A percentile compares a stretch with the other conserved stretches of the same genome.
phyloP scores from a whole-genome alignment of 352 stramenopile species.

The Aphanomyces astaci region DNA sequence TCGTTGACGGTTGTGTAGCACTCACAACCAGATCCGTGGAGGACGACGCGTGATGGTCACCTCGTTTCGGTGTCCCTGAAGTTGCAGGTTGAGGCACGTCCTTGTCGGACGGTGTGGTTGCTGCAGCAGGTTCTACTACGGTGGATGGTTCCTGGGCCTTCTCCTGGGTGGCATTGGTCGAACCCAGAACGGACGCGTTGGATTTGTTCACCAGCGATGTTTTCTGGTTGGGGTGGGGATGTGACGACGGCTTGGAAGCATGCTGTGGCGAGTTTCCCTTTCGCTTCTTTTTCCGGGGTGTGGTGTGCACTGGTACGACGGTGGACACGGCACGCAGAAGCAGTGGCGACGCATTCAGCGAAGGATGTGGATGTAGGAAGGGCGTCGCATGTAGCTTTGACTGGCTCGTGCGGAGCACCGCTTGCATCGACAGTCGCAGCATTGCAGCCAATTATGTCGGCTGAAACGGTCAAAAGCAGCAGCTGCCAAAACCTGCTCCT shows the following conservation, averaged over 20 bases:
- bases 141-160: background rate
- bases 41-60: background rate
- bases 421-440: constrained; percentile 1
- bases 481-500: background rate
- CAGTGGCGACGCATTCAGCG: background rate
- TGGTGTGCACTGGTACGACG: constrained; percentile 3
- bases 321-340: background rate
- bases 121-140: too few relatives aligned
- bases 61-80: background rate
- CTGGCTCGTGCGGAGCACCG: background rate
- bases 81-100: background rate
- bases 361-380: background rate
- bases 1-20: background rate
- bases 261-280: background rate
- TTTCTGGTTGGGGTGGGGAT: background rate
- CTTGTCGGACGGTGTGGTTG: background rate
- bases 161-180: background rate
- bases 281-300: background rate
- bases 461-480: background rate
- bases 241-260: background rate
- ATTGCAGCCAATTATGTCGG: constrained; percentile 2
- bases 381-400: too few relatives aligned
- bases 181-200: too few relatives aligned
- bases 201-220: background rate
- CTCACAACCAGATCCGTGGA: background rate